These are phyloP conservation scores for Mycena albidolilacea DNA, from an alignment of 768 basidiomycete species.

Conservation along the genomic window DNA sequence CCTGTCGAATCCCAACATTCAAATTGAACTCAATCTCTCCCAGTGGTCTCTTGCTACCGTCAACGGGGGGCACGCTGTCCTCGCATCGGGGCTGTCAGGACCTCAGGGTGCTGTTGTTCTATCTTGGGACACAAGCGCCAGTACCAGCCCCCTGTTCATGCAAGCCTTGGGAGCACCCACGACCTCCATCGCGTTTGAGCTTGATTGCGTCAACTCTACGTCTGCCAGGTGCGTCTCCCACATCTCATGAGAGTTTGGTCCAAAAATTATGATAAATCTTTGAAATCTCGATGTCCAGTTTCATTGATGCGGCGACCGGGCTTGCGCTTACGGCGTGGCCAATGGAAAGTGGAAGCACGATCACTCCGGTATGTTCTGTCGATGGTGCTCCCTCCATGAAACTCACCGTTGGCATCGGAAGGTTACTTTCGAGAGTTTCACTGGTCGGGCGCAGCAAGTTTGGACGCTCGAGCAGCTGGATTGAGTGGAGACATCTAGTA, in stretches of 20 bases:
- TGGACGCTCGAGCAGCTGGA: slow-evolving; percentile 22
- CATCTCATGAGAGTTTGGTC: neutral
- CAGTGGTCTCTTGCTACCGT: slow-evolving; percentile 17
- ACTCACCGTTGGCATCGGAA: slow-evolving; percentile 1
- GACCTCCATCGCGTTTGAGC: slow-evolving; percentile 2
- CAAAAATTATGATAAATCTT: neutral
- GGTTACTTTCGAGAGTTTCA: slow-evolving; percentile 29
- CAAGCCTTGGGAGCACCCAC: slow-evolving; percentile 6
- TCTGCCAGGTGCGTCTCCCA: slow-evolving; percentile 4
- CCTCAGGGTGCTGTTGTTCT: slow-evolving; percentile 1
- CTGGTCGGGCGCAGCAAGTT: slow-evolving; percentile 15
- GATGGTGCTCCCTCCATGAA: neutral
- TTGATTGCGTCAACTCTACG: slow-evolving; percentile 22
- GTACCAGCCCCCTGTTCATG: slow-evolving; percentile 9
- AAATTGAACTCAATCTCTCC: neutral
- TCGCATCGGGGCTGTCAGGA: slow-evolving; percentile 10
- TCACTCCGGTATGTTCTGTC: slow-evolving; percentile 16
- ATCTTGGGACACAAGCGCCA: slow-evolving; percentile 3
- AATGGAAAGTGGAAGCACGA: slow-evolving; percentile 23
- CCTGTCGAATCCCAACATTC: neutral
- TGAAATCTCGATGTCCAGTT: neutral
- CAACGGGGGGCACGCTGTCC: slow-evolving; percentile 16
- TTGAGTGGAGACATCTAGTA: neutral
- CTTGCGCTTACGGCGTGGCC: slow-evolving; percentile 24
- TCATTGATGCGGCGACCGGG: slow-evolving; percentile 18